These are phyloP conservation scores for Juglanconis oblonga DNA, from an alignment of 2,329 filamentous ascomycete genomes.

Conservation along the genomic window DNA sequence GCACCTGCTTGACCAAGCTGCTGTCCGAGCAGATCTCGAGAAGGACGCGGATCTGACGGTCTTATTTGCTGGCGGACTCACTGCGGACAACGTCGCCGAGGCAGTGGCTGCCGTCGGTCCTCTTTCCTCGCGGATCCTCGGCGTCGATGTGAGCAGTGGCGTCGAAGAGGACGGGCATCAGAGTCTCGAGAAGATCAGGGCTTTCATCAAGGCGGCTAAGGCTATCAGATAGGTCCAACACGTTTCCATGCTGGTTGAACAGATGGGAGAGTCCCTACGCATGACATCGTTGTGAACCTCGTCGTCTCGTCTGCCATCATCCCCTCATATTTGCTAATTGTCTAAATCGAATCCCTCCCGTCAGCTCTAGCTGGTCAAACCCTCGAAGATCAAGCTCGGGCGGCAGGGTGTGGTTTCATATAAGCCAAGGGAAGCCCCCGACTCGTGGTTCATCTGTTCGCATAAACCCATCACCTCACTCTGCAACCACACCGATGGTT, in stretches of 20 bases:
- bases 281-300: neutral
- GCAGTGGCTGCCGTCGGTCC: conserved; percentile 63
- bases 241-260: neutral
- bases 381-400: neutral
- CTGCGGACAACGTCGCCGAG: conserved; percentile 71
- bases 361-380: neutral
- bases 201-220: conserved; percentile 77
- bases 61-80: conserved; percentile 81
- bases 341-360: too few relatives aligned
- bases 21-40: conserved; percentile 64
- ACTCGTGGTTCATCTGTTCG: neutral
- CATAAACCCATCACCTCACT: neutral
- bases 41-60: conserved; percentile 70
- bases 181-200: conserved; percentile 73
- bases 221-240: conserved; percentile 40
- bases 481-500: neutral
- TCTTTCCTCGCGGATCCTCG: conserved; percentile 62
- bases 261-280: neutral
- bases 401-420: neutral
- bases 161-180: conserved; percentile 84
- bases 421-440: neutral
- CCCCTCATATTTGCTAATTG: too few relatives aligned
- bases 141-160: conserved; percentile 91
- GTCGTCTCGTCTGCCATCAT: neutral
- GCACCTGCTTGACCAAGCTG: conserved; percentile 67